Evolutionary conservation across 2,329 filamentous ascomycete genomes (phyloP), one percentile per base, ranked within the genome.

Genomic region (Fusarium sterilihyphosum): DNA sequence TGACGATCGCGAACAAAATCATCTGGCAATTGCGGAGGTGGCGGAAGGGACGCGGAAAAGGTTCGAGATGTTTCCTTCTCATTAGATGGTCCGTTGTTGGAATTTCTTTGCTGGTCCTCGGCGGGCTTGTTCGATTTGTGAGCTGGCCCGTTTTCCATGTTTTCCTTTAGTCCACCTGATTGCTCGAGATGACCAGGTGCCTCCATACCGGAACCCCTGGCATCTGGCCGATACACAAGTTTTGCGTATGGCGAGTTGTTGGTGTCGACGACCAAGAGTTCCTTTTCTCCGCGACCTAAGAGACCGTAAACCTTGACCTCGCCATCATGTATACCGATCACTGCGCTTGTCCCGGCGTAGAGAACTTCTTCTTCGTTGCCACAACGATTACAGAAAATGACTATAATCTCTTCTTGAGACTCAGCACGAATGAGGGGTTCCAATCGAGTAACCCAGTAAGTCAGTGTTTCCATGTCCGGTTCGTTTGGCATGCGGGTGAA

Each of bases 301-400:
- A 94, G 83, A 0, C 93, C 92, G 60, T 92, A 94, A 1, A 95
- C 86, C 56, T 83, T 90, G 14, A 94, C 90, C 52, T 91, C 89
- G 0, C 92, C 93, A 9, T 85, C 82, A 12, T 89, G 85, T 35
- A 96, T 88, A 6, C 91, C 90, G 33, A 95, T 81, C 0, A 95
- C 91, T 0, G 91, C 88, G 69, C 92, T 94, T 0, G 92, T 94
- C 0, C 94, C 94, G 0, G 93, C 91, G 81, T 94, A 96, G 2
- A 89, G 86, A 2, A 87, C 91, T 0, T 90, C 87, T 8, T 86
- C 88, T 74, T 96, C 94, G 2, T 84, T 85, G 0, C 93, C 94
- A 35, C 87, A 88, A 6, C 93, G 87, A 79, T 96, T 96, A 50
- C 90, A 90, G 72, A 95, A 88, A 0, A 95, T 86, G 0, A 95